Evolutionary conservation across 176 grass and related monocot genomes (phyloP), one percentile per base, ranked within the genome.

Genomic region (Triticum urartu): DNA sequence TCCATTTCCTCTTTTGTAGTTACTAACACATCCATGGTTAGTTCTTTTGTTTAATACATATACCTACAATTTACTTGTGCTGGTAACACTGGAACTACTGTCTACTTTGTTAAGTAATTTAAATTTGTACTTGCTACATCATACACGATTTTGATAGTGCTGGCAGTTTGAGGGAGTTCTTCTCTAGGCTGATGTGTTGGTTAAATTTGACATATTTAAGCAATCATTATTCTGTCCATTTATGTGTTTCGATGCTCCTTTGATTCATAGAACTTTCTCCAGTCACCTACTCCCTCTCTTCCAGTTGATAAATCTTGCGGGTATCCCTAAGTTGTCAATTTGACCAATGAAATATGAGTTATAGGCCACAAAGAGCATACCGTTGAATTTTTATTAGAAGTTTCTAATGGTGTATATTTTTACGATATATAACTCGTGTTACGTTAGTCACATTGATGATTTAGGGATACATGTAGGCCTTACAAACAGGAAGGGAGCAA

Each of bases 41-140:
- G 50, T 74, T 90, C 7, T 86, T 75, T 70, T 78, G 17, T 80
- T 85, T 61, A 68, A 73, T 61, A 65, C 28, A 36, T 39, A 0
- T 78, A 33, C 21, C 48, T 71, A 24, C 64, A 17, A 26, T 75
- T 67, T 75, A 79, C 42, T 28, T 68, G 3, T 83, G 35, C 38
- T 11, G 5, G 33, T 72, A 40, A 63, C 17, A 26, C 33, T 13
- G 13, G 52, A 68, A 28, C 36, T 63, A 26, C 59, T 84, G 42
- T 81, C 36, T 63, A 26, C 59, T 84, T 58, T 81, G 13, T 62
- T 39, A 45, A 76, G 77, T 56, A 66, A 22, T 24, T 78, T 13
- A 5, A 64, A 14, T 54, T 76, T 36, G 21, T 86, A 60, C 25
- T 20, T 86, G 40, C 40, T 33, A 40, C 14, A 0, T 15, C 9